Conservation (phyloP, 1,139 yeast species). For the Blastobotrys malaysiensis region DNA sequence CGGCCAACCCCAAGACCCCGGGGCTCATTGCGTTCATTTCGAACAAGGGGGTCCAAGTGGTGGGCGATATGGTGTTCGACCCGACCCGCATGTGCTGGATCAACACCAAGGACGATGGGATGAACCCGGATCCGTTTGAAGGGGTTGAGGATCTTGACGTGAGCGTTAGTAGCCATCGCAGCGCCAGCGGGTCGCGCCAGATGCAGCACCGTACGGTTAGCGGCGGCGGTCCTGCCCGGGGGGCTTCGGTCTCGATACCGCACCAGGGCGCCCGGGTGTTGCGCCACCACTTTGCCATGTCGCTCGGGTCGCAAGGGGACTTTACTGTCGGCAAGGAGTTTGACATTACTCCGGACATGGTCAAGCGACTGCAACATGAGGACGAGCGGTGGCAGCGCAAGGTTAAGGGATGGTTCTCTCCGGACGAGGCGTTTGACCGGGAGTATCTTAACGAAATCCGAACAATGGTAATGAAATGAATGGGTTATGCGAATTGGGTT, state of each 20-base stretch:
- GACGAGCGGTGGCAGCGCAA: conserved; percentile 47
- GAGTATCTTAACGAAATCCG: conserved; percentile 52
- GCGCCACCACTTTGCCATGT: conserved; percentile 1
- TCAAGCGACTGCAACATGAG: conserved; percentile 45
- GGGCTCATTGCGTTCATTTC: conserved; percentile 36
- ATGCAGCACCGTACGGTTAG: neutral
- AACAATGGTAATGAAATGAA: conserved; percentile 41
- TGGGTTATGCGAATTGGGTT: neutral
- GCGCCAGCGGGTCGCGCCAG: conserved; percentile 1
- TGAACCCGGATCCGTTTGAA: conserved; percentile 47
- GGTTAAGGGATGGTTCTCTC: conserved; percentile 49
- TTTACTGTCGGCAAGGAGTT: conserved; percentile 39
- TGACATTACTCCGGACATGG: conserved; percentile 37
- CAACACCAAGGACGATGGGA: conserved; percentile 23
- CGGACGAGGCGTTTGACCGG: conserved; percentile 36
- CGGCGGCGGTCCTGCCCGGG: neutral
- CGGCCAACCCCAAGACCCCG: conserved; percentile 27
- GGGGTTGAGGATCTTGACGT: conserved; percentile 43
- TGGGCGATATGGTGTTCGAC: conserved; percentile 58
- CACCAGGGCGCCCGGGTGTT: neutral
- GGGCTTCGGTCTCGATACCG: neutral
- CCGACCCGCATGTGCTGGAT: conserved; percentile 55
- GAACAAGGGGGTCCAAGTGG: conserved; percentile 35
- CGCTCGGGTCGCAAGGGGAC: conserved; percentile 13
- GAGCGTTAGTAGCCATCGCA: conserved; percentile 9